Percentiles rank a stretch among this genome's conserved stretches.
Conservation (phyloP, 2,329 filamentous ascomycete genomes). For the Penicillium hesseltinei region DNA sequence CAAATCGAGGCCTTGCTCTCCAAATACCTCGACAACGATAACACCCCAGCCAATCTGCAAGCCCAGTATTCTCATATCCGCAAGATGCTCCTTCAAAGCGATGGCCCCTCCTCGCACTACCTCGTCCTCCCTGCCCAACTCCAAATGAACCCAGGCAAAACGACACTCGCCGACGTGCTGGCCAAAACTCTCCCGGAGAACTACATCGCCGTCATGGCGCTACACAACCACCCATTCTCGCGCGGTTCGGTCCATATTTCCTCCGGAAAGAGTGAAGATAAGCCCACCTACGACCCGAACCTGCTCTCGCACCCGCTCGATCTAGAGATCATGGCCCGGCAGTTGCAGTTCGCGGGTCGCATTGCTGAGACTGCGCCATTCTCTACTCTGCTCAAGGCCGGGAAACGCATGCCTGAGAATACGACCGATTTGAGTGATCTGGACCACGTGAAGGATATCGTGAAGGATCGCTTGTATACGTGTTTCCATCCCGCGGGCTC, state of each 20-base stretch:
- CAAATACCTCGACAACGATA: conserved; percentile 1
- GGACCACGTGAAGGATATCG: conserved; percentile 20
- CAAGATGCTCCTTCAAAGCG: conserved; percentile 10
- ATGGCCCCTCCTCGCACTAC: conserved; percentile 15
- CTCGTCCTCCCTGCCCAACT: conserved; percentile 16
- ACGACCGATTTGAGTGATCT: conserved; percentile 14
- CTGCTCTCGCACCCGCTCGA: conserved; percentile 47
- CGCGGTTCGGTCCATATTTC: conserved; percentile 32
- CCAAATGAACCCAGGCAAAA: conserved; percentile 17
- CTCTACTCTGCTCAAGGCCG: conserved; percentile 16
- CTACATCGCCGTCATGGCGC: conserved; percentile 21
- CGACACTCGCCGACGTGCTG: conserved; percentile 13
- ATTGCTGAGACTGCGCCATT: conserved; percentile 24
- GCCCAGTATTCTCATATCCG: conserved; percentile 17
- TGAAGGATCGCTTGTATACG: conserved; percentile 22
- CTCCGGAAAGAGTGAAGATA: conserved; percentile 32
- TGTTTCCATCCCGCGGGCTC: conserved; percentile 33
- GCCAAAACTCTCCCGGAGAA: conserved; percentile 17
- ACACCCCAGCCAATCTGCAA: conserved; percentile 1
- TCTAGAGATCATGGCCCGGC: conserved; percentile 39
- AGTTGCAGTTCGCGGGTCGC: conserved; percentile 25
- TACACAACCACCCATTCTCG: conserved; percentile 35
- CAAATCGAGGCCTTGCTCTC: conserved; percentile 9
- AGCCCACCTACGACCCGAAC: conserved; percentile 47
- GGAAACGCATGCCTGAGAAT: conserved; percentile 10